Evolutionary conservation across 1,284 basidiomycete genomes (phyloP), one percentile per base, ranked within the genome.

Genomic region (Kwoniella shivajii): DNA sequence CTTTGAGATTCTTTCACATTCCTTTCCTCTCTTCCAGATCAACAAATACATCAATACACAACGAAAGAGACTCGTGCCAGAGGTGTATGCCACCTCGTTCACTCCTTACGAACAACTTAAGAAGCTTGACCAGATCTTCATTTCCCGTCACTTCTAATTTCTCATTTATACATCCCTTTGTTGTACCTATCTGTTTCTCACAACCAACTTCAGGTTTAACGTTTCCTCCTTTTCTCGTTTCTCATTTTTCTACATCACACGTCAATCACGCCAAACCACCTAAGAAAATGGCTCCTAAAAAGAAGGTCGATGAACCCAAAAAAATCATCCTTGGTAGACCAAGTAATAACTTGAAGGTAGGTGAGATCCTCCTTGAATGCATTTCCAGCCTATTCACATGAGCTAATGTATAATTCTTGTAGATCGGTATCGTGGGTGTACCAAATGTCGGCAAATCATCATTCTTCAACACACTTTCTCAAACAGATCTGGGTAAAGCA

Each of bases 371-470:
- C 20, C 6, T 22, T 22, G 7, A 29, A 3, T 16, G 13, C 18
- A 16, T 29, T n/a, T 14, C 14, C 22, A 34, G 27, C 42, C 11
- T 9, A 14, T 36, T 9, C 2, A 20, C 31, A 6, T 37, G 18
- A 10, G 27, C 14, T 34, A 16, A 10, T 27, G 13, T 38, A 43
- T 56, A 41, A 39, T 41, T 14, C 4, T 20, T 13, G 66, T 89
- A 92, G 84, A 90, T 95, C 72, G 93, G 92, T 78, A 95, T 97
- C 83, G 93, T 97, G 82, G 93, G 92, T 74, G 78, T 97, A 42
- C 92, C 92, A 59, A 96, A 96, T 77, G 92, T 95, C 69, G 92
- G 92, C 65, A 94, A 94, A 80, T 92, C 89, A 1, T 92, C 90
- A 18, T 91, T 92, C 79, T 93, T 93, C 86, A 99, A 99, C 80